Evolutionary conservation across 2,329 filamentous ascomycete species (phyloP).

Genomic region (Colletotrichum limetticola): DNA sequence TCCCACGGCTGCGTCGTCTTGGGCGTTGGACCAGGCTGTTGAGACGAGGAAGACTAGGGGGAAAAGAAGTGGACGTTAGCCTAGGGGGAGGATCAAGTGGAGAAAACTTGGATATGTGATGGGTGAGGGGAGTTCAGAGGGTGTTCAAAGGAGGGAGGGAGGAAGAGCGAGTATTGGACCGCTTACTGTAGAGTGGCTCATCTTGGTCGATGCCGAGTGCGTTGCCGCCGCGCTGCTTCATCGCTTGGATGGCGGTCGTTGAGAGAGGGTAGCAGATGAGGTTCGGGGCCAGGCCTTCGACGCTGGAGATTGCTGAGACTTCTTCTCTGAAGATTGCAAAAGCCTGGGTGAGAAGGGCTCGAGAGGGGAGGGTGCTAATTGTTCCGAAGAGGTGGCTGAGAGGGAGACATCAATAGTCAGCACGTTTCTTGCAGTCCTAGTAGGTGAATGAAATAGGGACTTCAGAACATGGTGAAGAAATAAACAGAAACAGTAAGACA

Average conservation of each 20-base stretch:
- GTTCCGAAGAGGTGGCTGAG: not conserved
- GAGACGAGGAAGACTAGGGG: slow-evolving; percentile 35
- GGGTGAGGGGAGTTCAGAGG: no score
- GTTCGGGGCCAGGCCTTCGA: not conserved
- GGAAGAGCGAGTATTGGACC: no score
- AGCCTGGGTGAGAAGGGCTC: not conserved
- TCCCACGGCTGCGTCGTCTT: slow-evolving; percentile 35
- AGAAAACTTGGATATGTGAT: not conserved
- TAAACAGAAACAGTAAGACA: not conserved
- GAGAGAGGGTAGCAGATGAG: not conserved
- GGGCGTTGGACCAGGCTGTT: slow-evolving; percentile 36
- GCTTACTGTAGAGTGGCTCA: not conserved
- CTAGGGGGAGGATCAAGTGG: no score
- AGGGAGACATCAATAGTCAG: not conserved
- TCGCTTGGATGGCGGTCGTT: not conserved
- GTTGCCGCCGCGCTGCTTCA: not conserved
- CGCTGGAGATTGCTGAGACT: not conserved
- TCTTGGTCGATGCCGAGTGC: not conserved
- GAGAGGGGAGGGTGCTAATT: not conserved
- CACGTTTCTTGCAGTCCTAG: not conserved
- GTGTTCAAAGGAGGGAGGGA: not conserved
- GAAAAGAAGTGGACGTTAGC: not conserved
- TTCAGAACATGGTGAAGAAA: not conserved
- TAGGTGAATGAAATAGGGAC: no score
- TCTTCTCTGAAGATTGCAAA: not conserved